phyloP scores from a whole-genome alignment of 1,139 yeast species.

The Waltiozyma sp. region DNA sequence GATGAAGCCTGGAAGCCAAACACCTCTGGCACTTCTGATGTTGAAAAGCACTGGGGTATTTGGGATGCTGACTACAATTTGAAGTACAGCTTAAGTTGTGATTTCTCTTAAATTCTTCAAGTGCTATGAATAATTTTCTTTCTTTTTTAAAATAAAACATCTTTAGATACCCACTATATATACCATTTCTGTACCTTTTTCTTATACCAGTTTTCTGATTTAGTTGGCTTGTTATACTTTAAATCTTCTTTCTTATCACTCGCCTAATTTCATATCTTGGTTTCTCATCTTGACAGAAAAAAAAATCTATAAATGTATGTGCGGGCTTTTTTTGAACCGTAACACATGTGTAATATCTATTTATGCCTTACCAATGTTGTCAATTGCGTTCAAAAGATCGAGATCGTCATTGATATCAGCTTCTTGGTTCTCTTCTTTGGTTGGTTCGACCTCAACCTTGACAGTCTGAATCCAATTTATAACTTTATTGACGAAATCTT shows the following conservation, averaged over 20 bases:
- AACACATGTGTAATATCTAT: no score
- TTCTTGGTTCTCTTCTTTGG: constrained; percentile 3
- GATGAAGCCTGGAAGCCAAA: constrained; percentile 96
- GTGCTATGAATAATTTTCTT: neutral
- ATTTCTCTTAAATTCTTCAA: constrained; percentile 22
- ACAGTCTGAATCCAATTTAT: constrained; percentile 37
- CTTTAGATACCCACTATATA: neutral
- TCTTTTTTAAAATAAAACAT: neutral
- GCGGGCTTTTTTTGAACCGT: no score
- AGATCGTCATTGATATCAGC: constrained; percentile 13
- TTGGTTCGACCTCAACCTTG: neutral
- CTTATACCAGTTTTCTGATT: no score
- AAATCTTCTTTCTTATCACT: no score
- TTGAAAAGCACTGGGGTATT: constrained; percentile 92
- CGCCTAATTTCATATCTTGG: no score
- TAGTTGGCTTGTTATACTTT: no score
- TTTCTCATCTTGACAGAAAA: no score
- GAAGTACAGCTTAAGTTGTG: constrained; percentile 53
- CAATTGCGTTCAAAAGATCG: constrained; percentile 31
- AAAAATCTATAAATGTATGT: no score
- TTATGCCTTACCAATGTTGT: constrained; percentile 26
- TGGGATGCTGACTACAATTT: constrained; percentile 45
- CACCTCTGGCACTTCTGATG: constrained; percentile 74
- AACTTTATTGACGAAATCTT: constrained; percentile 46
- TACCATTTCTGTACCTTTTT: no score